Base-by-base conservation (phyloP, 768 basidiomycete genomes). In the Suillus subluteus region DNA sequence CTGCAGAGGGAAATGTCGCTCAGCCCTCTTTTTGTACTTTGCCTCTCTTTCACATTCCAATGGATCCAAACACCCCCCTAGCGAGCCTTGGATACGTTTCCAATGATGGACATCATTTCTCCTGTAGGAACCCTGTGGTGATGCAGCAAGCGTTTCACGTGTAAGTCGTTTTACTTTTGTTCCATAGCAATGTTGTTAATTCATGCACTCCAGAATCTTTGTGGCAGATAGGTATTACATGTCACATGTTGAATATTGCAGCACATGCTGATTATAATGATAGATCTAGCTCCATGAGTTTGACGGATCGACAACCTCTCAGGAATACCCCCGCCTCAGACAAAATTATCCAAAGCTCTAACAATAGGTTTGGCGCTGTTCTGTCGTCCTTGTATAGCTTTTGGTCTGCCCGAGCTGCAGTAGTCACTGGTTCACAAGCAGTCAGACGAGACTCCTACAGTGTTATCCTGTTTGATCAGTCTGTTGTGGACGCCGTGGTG, bases 351-450 rank as follows among this genome's bases (percentile, higher is more conserved):
- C 72, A 71, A 13, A 67, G 62, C 0, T 75, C 77, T 46, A 72
- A 86, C 65, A 84, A 89, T 66, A 75, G 88, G 43, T 80, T 88
- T 21, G 88, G 88, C 0, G 87, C 88, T 1, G 88, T 88, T 1
- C 84, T 84, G 56, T 85, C 86, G 0, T 83, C 88, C 0, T 68
- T 89, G 8, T 73, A 86, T 62, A 76, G 78, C n/a, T 89, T 89
- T 71, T 90, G 88, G 88, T 67, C 75, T 15, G 82, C 88, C 1
- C 81, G 88, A 2, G 78, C 81, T 13, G 74, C 79, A 15, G 82
- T 82, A 5, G 63, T 81, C 64, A 37, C 72, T 63, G 65, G 52
- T 40, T 58, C 68, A 6, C 74, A 75, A 58, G 72, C 72, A 18
- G 72, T 69, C 0, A 80, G 85, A 30, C 75, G 81, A 41, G 88